Base-by-base conservation (phyloP, 345 rosid species). In the Pistacia vera region DNA sequence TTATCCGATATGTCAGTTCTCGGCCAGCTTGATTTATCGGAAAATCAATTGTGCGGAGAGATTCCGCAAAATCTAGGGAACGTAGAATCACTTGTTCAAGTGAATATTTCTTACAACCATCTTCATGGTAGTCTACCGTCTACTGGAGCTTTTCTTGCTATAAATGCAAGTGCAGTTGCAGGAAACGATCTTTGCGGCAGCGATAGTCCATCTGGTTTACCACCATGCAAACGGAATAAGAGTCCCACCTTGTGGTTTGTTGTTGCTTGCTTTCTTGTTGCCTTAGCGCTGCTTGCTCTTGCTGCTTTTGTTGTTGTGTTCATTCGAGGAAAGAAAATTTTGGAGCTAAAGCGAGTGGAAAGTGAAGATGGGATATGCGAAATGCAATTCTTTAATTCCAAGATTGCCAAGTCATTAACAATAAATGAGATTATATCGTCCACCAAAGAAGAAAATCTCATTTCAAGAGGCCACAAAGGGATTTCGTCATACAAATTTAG, bases 171-270 rank as follows among this genome's bases (percentile, higher is more conserved):
- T 46, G 83, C 97, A 0, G 87, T 95, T 6, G 74, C 80, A 0
- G 98, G 97, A 25, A 95, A 90, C 66, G 46, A 83, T 78, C 97
- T 95, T 1, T 95, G 98, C 54, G 84, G 88, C 9, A 87, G 90
- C 12, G 86, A 75, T 13, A 64, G 54, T 9, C 54, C 68, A 6
- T 82, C 71, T 30, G 88, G 88, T 16, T 78, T 95, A 72, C 89
- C 89, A 7, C 88, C 88, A 51, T 95, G 98, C 84, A 83, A 78
- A 70, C 73, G 58, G 22, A 59, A 62, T 58, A 84, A 82, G 76
- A 78, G 78, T 55, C 82, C 80, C 10, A 52, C 55, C 6, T 79
- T 87, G 93, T 89, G 93, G 97, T 80, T 84, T 36, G 51, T 83
- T 11, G 78, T 81, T 14, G 85, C 80, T 33, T 88, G 79, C 60